Base-by-base conservation (phyloP, 768 basidiomycete genomes). In the Pleurotus djamor region DNA sequence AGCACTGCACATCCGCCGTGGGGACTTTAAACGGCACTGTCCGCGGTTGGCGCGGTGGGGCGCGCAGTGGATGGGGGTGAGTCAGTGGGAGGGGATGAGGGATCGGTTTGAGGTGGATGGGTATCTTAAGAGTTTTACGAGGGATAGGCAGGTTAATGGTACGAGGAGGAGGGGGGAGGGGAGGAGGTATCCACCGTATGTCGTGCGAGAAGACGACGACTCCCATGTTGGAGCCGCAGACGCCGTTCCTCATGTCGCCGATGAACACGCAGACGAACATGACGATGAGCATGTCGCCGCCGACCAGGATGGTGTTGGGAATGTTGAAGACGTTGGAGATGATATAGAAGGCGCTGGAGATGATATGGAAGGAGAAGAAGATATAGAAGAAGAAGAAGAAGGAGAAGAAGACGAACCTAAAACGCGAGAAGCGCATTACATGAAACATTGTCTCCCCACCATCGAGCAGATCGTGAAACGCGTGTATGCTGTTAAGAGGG, bases 21-120 rank as follows among this genome's bases (percentile, higher is more conserved):
- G 86, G 4, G 86, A 87, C 60, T 87, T 81, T 64, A 75, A 68
- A 34, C 72, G 79, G 1, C 85, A 86, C 63, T 86, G 85, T 61
- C 72, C 73, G 1, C 78, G 81, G 41, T 76, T 86, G 37, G 76
- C 77, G 1, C 60, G 67, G 4, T 82, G 80, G 81, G 66, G 68
- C 44, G 63, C 76, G 0, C 59, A 63, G 0, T 86, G 79, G 65
- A 81, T 81, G 72, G 83, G 83, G 9, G 71, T 84, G 37, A 83
- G 82, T 64, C 74, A 76, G 21, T 74, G 77, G 47, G 72, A 78
- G 0, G 68, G 62, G 3, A 70, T 79, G 12, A 65, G 67, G 8
- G 82, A 84, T 60, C 71, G 65, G 51, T 82, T 85, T 67, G 64
- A 75, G 33, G 65, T 74, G 0, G 56, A 65, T 5, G 59, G 57